phyloP scores from a whole-genome alignment of 352 stramenopile species.

The Aphanomyces cochlioides region DNA sequence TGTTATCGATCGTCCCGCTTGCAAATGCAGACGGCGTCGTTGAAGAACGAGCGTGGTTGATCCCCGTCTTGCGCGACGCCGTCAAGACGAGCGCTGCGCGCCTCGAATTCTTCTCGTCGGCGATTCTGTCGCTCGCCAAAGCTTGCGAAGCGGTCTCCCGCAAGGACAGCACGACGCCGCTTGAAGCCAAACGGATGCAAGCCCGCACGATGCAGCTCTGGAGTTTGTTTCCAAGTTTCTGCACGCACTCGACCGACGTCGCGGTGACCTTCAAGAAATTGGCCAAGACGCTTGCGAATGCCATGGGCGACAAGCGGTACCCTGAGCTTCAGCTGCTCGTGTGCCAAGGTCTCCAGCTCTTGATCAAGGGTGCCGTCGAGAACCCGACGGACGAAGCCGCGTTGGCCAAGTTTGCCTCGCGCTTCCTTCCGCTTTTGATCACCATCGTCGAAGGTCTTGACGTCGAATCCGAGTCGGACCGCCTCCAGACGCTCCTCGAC shows the following conservation, averaged over 20 bases:
- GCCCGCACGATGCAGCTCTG: constrained; percentile 78
- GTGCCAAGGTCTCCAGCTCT: constrained; percentile 77
- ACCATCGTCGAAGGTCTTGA: constrained; percentile 81
- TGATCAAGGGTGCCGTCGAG: constrained; percentile 60
- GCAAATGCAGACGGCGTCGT: constrained; percentile 67
- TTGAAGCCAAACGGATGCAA: constrained; percentile 71
- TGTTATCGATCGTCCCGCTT: constrained; percentile 73
- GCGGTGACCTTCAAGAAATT: constrained; percentile 81
- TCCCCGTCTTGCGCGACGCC: constrained; percentile 73
- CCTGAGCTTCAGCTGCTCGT: constrained; percentile 75
- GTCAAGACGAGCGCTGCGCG: constrained; percentile 52
- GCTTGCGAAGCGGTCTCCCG: constrained; percentile 65
- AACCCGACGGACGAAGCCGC: constrained; percentile 63
- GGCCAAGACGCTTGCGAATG: constrained; percentile 80
- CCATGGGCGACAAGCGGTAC: constrained; percentile 83
- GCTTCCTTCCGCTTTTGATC: constrained; percentile 82
- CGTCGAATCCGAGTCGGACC: constrained; percentile 68
- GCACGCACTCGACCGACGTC: constrained; percentile 63
- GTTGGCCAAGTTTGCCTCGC: constrained; percentile 69
- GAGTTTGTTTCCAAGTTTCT: constrained; percentile 78
- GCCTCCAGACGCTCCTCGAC: constrained; percentile 51
- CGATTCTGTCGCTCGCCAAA: constrained; percentile 64
- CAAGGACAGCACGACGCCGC: constrained; percentile 57
- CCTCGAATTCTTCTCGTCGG: constrained; percentile 69
- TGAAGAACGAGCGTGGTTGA: constrained; percentile 71